Conservation (phyloP, 768 basidiomycete genomes). For the Phanerodontia chrysosporium region DNA sequence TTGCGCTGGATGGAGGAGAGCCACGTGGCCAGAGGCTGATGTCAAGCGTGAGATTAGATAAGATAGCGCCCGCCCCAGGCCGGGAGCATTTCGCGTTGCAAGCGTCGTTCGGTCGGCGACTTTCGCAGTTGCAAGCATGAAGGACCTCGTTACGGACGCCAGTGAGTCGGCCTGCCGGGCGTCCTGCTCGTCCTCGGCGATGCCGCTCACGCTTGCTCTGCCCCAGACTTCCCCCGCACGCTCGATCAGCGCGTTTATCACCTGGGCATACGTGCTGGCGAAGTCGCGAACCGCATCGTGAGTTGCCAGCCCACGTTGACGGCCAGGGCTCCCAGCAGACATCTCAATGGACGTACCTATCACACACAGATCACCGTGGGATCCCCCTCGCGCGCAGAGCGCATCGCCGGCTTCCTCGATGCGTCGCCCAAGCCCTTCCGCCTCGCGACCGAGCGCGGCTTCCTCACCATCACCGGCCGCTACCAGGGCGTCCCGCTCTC, state of each 20-base stretch:
- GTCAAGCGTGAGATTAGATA: background rate
- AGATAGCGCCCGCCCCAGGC: background rate
- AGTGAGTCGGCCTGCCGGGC: constrained; percentile 41
- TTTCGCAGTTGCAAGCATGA: constrained; percentile 37
- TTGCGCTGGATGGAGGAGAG: background rate
- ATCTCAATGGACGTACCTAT: background rate
- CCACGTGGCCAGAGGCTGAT: background rate
- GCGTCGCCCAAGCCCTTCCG: constrained; percentile 54
- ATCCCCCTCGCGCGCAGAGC: constrained; percentile 59
- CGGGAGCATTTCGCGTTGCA: background rate
- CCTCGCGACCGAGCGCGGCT: constrained; percentile 70
- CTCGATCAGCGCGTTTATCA: constrained; percentile 75
- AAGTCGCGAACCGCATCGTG: constrained; percentile 80
- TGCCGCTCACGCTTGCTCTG: background rate
- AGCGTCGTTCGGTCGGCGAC: background rate
- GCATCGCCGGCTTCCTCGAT: constrained; percentile 60
- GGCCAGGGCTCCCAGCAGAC: background rate
- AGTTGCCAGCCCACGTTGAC: constrained; percentile 16
- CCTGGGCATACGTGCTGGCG: constrained; percentile 67
- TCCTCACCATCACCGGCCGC: constrained; percentile 41
- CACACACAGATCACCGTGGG: constrained; percentile 65
- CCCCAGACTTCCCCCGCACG: constrained; percentile 74
- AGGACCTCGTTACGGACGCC: constrained; percentile 58
- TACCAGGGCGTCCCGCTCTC: constrained; percentile 56
- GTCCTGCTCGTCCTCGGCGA: background rate